A percentile compares a stretch with the other conserved stretches of the same genome.
Evolutionary conservation across 805 yeast species (phyloP).

Genomic region (Saccharomycopsis sp.): DNA sequence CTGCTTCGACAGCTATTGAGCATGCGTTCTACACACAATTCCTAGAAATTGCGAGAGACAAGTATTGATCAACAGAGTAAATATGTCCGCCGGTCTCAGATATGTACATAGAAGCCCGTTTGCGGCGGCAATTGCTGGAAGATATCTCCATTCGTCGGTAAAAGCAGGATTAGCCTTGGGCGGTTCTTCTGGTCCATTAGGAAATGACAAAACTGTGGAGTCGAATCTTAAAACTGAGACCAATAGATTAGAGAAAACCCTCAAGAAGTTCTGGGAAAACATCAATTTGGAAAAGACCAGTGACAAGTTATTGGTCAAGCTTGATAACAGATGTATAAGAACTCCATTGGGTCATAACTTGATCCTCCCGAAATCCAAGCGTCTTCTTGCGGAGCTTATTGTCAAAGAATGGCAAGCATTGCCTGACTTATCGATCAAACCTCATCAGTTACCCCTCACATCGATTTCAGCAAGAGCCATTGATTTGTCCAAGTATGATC

Average conservation of each 20-base stretch:
- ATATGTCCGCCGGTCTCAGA: neutral
- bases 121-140: neutral
- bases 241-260: conserved; percentile 61
- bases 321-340: conserved; percentile 70
- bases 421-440: conserved; percentile 59
- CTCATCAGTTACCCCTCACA: conserved; percentile 79
- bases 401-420: conserved; percentile 85
- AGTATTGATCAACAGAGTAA: neutral
- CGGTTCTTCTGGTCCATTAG: neutral
- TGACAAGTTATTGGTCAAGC: conserved; percentile 43
- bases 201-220: conserved; percentile 37
- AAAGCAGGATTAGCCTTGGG: neutral
- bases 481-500: conserved; percentile 47
- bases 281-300: conserved; percentile 38
- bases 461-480: conserved; percentile 82
- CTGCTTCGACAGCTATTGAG: neutral
- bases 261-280: conserved; percentile 75
- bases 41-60: no score
- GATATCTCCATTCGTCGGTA: neutral
- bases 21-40: neutral
- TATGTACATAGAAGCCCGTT: neutral
- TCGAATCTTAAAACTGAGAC: conserved; percentile 53
- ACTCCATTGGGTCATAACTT: conserved; percentile 79
- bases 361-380: conserved; percentile 52
- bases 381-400: conserved; percentile 63